Percentiles rank a stretch among this genome's conserved stretches.
These are phyloP conservation scores for Cyclotella distinguenda DNA, from an alignment of 108 stramenopile genomes.

Conservation along the genomic window DNA sequence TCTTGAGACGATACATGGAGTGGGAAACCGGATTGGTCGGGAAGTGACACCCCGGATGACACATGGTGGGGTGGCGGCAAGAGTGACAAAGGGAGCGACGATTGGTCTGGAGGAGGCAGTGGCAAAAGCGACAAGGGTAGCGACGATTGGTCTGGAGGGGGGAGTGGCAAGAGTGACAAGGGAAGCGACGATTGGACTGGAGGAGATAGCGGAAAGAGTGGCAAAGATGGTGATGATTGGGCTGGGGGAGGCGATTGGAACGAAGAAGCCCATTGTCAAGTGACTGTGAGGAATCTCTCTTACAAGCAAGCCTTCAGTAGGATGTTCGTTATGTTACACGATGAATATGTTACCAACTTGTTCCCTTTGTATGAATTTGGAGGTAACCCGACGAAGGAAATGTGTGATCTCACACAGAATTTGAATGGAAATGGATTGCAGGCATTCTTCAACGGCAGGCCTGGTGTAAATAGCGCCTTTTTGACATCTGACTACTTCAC, in stretches of 20 bases:
- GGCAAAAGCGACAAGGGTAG: constrained; percentile 3
- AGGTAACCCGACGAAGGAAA: neutral
- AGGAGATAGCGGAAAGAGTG: constrained; percentile 10
- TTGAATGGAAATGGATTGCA: constrained; percentile 16
- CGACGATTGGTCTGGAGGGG: neutral
- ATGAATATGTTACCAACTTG: constrained; percentile 14
- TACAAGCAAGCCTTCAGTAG: constrained; percentile 29
- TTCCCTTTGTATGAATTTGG: constrained; percentile 28
- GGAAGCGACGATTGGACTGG: neutral
- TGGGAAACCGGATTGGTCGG: too few species aligned
- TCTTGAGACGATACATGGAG: too few species aligned
- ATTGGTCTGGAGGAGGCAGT: neutral
- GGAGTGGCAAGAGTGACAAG: constrained; percentile 4
- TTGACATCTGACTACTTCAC: constrained; percentile 4
- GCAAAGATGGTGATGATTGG: neutral
- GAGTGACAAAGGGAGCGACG: neutral
- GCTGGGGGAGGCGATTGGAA: neutral
- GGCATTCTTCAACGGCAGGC: constrained; percentile 5
- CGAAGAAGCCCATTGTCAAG: constrained; percentile 8
- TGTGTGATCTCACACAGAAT: constrained; percentile 22
- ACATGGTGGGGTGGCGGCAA: neutral
- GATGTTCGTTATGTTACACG: constrained; percentile 32
- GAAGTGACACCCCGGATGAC: too few species aligned
- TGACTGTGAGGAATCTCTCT: constrained; percentile 30
- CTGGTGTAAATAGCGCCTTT: constrained; percentile 19